These are phyloP conservation scores for Debaryomyces maramus DNA, from an alignment of 805 yeast genomes.

Conservation along the genomic window DNA sequence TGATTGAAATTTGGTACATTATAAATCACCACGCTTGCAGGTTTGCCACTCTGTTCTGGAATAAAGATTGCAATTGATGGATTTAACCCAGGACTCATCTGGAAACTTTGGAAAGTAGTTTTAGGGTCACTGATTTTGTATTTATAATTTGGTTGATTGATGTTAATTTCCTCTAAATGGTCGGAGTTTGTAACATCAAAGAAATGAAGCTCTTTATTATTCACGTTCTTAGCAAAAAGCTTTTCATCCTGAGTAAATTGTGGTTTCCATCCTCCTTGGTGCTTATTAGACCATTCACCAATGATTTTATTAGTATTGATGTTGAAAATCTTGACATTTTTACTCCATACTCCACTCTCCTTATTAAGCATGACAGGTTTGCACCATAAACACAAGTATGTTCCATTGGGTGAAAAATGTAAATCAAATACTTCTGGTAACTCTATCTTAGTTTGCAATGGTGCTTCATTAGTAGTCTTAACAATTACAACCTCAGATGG, in stretches of 20 bases:
- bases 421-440: conserved; percentile 74
- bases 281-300: conserved; percentile 70
- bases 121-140: conserved; percentile 53
- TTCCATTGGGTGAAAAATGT: conserved; percentile 86
- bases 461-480: conserved; percentile 50
- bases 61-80: conserved; percentile 89
- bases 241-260: conserved; percentile 84
- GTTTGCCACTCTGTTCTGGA: conserved; percentile 84
- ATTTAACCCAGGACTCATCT: conserved; percentile 81
- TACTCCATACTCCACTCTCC: conserved; percentile 70
- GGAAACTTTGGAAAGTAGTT: conserved; percentile 54
- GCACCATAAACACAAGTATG: conserved; percentile 83
- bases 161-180: conserved; percentile 27
- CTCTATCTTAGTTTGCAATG: conserved; percentile 47
- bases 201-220: conserved; percentile 65
- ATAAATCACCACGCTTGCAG: conserved; percentile 84
- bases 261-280: conserved; percentile 90
- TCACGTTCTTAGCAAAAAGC: conserved; percentile 58
- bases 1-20: conserved; percentile 72
- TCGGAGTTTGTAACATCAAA: conserved; percentile 46
- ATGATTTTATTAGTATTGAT: conserved; percentile 48
- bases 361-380: conserved; percentile 68
- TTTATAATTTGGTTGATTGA: conserved; percentile 55
- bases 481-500: conserved; percentile 58
- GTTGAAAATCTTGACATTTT: conserved; percentile 79